Base-by-base conservation (phyloP, 2,329 filamentous ascomycete genomes). In the Dothideomycetidae sp. region DNA sequence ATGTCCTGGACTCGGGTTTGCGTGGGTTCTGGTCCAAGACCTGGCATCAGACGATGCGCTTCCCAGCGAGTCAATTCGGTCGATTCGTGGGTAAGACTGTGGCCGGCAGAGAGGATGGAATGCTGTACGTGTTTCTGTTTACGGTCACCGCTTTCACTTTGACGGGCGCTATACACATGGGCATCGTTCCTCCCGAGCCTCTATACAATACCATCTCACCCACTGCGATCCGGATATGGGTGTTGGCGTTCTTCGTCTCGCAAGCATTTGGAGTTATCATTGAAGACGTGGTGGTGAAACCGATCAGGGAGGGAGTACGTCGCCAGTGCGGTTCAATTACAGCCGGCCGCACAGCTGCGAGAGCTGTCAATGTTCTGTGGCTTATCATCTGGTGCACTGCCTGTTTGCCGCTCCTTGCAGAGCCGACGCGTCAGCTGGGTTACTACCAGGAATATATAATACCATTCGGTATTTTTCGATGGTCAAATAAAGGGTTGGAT, bases 21-120 rank as follows among this genome's bases (percentile, higher is more conserved):
- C 35, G 49, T 4, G 51, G 50, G 7, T 48, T 54, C 18, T 55
- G 53, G 53, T 48, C 50, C 5, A 18, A 14, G 11, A 54, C 49
- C 37, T 55, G 53, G 53, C 53, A 55, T 39, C 53, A 54, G 43
- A 50, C 46, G 16, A 50, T 54, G 48, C 44, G 53, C 7, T 42
- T 44, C 33, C 38, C 44, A 5, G 46, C 46, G 2, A 44, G 47
- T 3, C 46, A 45, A 28, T 47, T 49, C 2, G 53, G 52, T 4
- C 41, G 48, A 18, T 46, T 42, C 21, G 4, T 55, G 2, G 42
- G 46, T 21, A 29, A 33, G 7, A n/a, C 52, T 4, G 13, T 38
- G 4, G 29, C 19, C 10, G 28, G 18, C 7, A 30, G 52, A 11
- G 29, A 31, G 11, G 13, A 29, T 7, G 37, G 38, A 2, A 41